phyloP scores from a whole-genome alignment of 805 yeast species.

The Barnettozyma vustinii region DNA sequence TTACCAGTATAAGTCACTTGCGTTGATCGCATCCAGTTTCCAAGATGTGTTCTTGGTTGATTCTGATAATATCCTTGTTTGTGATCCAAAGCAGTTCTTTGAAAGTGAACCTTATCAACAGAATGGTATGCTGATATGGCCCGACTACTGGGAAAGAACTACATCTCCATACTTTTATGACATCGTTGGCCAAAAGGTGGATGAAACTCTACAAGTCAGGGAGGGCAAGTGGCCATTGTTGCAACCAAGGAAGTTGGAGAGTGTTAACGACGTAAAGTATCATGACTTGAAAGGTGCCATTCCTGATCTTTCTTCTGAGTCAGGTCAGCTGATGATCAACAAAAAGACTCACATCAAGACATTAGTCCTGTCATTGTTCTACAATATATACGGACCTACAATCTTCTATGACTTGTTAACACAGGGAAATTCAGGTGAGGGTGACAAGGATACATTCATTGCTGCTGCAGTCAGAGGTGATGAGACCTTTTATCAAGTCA shows the following conservation, averaged over 20 bases:
- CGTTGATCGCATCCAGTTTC: conserved; percentile 69
- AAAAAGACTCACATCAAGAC: conserved; percentile 56
- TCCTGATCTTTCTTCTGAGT: conserved; percentile 64
- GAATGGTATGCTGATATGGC: conserved; percentile 63
- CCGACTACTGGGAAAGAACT: conserved; percentile 71
- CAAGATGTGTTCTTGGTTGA: conserved; percentile 71
- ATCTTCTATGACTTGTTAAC: conserved; percentile 64
- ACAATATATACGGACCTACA: conserved; percentile 60
- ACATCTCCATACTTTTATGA: conserved; percentile 57
- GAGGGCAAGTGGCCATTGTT: conserved; percentile 21
- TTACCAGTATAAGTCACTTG: conserved; percentile 69
- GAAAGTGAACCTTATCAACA: conserved; percentile 37
- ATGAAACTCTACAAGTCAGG: conserved; percentile 18
- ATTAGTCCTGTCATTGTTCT: conserved; percentile 53
- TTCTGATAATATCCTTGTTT: conserved; percentile 61
- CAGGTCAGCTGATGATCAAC: conserved; percentile 63
- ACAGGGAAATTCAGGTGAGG: conserved; percentile 74
- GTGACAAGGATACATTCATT: conserved; percentile 73
- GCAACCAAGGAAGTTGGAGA: conserved; percentile 7
- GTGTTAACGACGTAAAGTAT: conserved; percentile 34
- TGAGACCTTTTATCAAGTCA: conserved; percentile 44
- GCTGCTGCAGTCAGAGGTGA: conserved; percentile 46
- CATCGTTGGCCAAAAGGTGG: conserved; percentile 40
- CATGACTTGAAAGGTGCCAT: conserved; percentile 62
- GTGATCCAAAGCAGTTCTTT: conserved; percentile 42